Percentiles rank a stretch among this genome's conserved stretches.
These are phyloP conservation scores for Alternaria tenuissima DNA, from an alignment of 2,329 filamentous ascomycete genomes.

Conservation along the genomic window DNA sequence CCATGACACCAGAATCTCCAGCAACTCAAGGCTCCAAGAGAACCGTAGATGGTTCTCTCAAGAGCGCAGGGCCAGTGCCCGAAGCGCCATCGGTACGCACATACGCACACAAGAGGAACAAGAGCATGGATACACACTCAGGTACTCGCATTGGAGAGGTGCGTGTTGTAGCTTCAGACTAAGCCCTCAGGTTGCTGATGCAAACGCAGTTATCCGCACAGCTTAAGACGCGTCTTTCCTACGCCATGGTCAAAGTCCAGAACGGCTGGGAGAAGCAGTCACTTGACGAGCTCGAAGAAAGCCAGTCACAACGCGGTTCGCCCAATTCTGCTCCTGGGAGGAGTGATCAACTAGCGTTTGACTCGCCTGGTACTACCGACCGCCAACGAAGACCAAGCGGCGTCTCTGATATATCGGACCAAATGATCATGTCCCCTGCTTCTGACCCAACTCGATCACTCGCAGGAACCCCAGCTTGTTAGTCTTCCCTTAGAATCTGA, in stretches of 20 bases:
- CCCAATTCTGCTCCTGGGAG: slow-evolving; percentile 66
- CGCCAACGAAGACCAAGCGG: slow-evolving; percentile 47
- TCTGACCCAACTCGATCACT: slow-evolving; percentile 36
- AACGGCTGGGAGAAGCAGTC: slow-evolving; percentile 85
- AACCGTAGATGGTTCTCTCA: slow-evolving; percentile 78
- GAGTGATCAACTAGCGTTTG: slow-evolving; percentile 38
- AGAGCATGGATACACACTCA: slow-evolving; percentile 71
- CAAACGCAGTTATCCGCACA: slow-evolving; percentile 73
- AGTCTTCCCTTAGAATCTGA: slow-evolving; percentile 5
- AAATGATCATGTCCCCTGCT: slow-evolving; percentile 46
- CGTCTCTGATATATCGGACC: slow-evolving; percentile 48
- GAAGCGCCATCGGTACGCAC: slow-evolving; percentile 23
- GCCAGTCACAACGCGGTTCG: slow-evolving; percentile 74
- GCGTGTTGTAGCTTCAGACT: slow-evolving; percentile 43
- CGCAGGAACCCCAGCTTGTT: slow-evolving; percentile 35
- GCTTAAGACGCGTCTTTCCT: slow-evolving; percentile 83
- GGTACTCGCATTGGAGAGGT: slow-evolving; percentile 80
- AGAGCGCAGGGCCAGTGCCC: slow-evolving; percentile 38
- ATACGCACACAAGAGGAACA: slow-evolving; percentile 72
- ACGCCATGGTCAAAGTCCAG: slow-evolving; percentile 90
- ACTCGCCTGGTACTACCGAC: slow-evolving; percentile 39
- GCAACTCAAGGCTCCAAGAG: slow-evolving; percentile 69
- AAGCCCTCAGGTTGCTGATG: slow-evolving; percentile 33
- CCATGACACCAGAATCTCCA: slow-evolving; percentile 54
- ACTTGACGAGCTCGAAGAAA: slow-evolving; percentile 78